phyloP scores from a whole-genome alignment of 495 filamentous ascomycete species.

The Aspergillus homomorphus region DNA sequence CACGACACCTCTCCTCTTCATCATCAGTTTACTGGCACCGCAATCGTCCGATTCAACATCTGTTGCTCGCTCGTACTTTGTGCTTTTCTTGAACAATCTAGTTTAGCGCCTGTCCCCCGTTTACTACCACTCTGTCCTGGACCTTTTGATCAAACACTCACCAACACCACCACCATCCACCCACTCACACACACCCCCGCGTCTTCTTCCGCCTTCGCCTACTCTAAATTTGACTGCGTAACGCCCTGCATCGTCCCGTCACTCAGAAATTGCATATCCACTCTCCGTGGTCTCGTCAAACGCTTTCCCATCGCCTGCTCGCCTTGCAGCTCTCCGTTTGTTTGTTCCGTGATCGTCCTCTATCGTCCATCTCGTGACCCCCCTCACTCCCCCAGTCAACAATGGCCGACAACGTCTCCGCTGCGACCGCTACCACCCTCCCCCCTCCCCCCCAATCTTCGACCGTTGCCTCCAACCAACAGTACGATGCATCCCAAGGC shows the following conservation, averaged over 20 bases:
- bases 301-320: conserved; percentile 14
- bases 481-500: conserved; percentile 61
- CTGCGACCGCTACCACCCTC: conserved; percentile 51
- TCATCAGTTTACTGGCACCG: conserved; percentile 16
- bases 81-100: conserved; percentile 7
- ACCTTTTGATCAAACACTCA: conserved; percentile 10
- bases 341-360: conserved; percentile 21
- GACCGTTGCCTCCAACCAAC: conserved; percentile 67
- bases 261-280: conserved; percentile 21
- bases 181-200: conserved; percentile 10
- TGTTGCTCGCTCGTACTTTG: conserved; percentile 11
- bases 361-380: conserved; percentile 19
- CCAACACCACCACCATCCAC: neutral
- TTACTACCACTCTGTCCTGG: conserved; percentile 14
- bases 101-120: conserved; percentile 3
- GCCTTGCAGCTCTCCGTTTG: conserved; percentile 20
- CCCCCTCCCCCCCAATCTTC: conserved; percentile 64
- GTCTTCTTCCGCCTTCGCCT: conserved; percentile 26
- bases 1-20: neutral
- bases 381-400: conserved; percentile 20
- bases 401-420: conserved; percentile 67
- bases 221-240: conserved; percentile 26
- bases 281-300: conserved; percentile 15
- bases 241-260: conserved; percentile 29
- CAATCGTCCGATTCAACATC: conserved; percentile 10